Conservation (phyloP, 2,329 filamentous ascomycete species). For the Aspergillus bombycis region DNA sequence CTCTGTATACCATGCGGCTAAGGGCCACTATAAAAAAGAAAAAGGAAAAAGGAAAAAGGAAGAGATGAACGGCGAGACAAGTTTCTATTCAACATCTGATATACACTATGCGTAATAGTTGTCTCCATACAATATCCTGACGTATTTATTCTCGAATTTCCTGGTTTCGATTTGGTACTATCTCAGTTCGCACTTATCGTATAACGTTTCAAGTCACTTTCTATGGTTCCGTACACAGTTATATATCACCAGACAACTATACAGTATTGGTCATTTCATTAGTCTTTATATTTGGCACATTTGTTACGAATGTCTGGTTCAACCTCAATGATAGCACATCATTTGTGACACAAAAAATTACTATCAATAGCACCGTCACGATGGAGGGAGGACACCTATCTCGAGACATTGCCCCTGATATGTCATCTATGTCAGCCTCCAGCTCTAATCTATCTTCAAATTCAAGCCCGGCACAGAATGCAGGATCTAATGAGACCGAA, state of each 20-base stretch:
- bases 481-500: background rate
- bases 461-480: background rate
- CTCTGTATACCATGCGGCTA: background rate
- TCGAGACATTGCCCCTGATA: background rate
- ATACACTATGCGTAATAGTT: background rate
- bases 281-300: background rate
- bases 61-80: background rate
- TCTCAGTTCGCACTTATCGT: background rate
- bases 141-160: background rate
- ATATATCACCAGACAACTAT: background rate
- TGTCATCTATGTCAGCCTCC: background rate
- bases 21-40: background rate
- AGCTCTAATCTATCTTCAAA: background rate
- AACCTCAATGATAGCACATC: background rate
- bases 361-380: background rate
- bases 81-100: background rate
- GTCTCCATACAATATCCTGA: background rate
- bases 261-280: background rate
- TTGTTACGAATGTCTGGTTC: background rate
- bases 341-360: background rate
- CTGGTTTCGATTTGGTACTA: background rate
- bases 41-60: background rate
- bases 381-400: background rate
- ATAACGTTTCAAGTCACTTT: background rate
- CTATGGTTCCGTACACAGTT: background rate